Evolutionary conservation across 495 filamentous ascomycete species (phyloP).

Genomic region (Penicillium roqueforti): DNA sequence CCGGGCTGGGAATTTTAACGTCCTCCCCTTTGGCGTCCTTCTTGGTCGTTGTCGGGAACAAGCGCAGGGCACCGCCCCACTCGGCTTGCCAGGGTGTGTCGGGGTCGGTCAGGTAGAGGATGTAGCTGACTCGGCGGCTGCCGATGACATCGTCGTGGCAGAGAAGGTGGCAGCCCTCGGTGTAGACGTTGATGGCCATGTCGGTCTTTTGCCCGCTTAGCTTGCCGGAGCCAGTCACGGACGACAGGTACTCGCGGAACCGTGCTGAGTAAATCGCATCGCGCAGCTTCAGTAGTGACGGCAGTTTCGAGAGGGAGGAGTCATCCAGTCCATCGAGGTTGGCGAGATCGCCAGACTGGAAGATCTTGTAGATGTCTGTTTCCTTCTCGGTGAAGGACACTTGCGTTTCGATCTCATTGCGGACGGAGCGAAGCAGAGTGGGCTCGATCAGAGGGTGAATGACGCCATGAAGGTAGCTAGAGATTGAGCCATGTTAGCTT

Average conservation of each 20-base stretch:
- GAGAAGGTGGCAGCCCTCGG: conserved; percentile 88
- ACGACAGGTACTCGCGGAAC: conserved; percentile 84
- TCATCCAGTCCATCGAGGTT: conserved; percentile 93
- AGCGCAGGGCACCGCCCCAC: conserved; percentile 89
- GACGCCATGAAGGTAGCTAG: conserved; percentile 82
- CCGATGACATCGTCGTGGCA: conserved; percentile 99
- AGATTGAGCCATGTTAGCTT: conserved; percentile 8
- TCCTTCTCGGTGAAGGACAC: conserved; percentile 97
- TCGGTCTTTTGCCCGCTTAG: conserved; percentile 94
- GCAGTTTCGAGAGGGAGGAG: conserved; percentile 73
- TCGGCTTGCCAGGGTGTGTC: conserved; percentile 85
- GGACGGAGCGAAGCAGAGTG: conserved; percentile 76
- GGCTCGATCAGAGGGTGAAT: conserved; percentile 76
- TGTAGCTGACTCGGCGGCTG: conserved; percentile 88
- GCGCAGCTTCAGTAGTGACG: conserved; percentile 78
- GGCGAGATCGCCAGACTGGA: conserved; percentile 95
- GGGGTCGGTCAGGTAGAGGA: conserved; percentile 92
- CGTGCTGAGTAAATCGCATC: conserved; percentile 87
- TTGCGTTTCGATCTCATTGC: conserved; percentile 79
- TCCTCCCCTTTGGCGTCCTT: conserved; percentile 62
- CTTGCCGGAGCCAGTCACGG: conserved; percentile 76
- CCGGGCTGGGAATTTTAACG: conserved; percentile 69
- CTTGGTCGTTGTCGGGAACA: conserved; percentile 75
- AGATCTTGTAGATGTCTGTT: conserved; percentile 99
- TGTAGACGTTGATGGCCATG: conserved; percentile 99